Base-by-base conservation (phyloP, 345 rosid species). In the Physaria fendleri region DNA sequence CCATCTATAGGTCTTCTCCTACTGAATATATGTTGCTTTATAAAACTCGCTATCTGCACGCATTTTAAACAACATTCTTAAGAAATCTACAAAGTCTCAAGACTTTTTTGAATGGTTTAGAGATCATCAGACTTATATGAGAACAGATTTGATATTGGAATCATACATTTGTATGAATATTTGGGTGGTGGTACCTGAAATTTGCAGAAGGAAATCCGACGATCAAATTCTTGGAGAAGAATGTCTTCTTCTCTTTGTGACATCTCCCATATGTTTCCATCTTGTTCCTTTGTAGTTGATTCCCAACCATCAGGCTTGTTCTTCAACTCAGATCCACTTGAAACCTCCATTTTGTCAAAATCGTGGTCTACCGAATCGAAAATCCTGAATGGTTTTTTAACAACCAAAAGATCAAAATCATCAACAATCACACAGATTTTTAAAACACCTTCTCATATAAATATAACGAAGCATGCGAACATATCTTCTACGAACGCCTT, bases 271-370 rank as follows among this genome's bases (percentile, higher is more conserved):
- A 87, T 65, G 54, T 81, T 89, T 15, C 90, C 97, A 48, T 89
- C 99, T 64, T 81, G 87, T 17, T 76, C 79, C 71, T 82, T 89
- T 12, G 91, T 66, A 5, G 85, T 80, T 62, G 97, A 80, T 79
- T 93, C 96, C 99, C 99, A 93, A 14, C 99, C 97, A 70, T 85
- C 97, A 9, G 99, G 95, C 76, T 89, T 93, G 71, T 77, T 85
- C 64, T 89, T 83, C 53, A 85, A 62, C 71, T 83, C 92, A 1
- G 85, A 71, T 22, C 87, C 68, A 78, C 80, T 77, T 8, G 82
- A 65, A 3, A 79, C 56, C 56, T 77, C 76, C 17, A 87, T 34
- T 66, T 78, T 75, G 42, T 82, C 84, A 70, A 82, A 77, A 68
- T 89, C 87, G 27, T 71, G 55, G 17, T 79, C 81, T 30, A 81